Evolutionary conservation across 176 grass and related monocot genomes (phyloP), one percentile per base, ranked within the genome.

Genomic region (Oryza brachyantha): DNA sequence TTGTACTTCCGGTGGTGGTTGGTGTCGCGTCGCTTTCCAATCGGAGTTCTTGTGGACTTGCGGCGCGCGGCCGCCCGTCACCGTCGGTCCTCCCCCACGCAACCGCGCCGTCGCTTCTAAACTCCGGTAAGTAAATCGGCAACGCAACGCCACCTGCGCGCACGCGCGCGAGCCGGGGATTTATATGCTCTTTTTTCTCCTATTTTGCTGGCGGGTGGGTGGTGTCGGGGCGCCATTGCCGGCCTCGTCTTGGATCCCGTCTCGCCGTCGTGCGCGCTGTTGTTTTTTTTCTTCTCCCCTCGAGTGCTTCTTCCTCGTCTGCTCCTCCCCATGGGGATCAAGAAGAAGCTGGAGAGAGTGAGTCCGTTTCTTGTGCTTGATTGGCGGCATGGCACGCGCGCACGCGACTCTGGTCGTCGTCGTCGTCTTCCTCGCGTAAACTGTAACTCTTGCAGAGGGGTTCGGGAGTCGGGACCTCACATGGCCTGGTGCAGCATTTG

Each of bases 111-210:
- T 79, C 76, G 76, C 63, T 71, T 81, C 10, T 10, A 4, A 24
- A 25, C 78, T 81, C 67, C 80, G 31, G 86, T 88, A 84, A 84
- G 86, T 68, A 83, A 83, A 29, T 68, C 5, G n/a, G 35, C 65
- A n/a, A 8, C 17, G 16, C 48, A n/a, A 7, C 46, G 17, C 17
- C 48, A 0, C 5, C 19, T 13, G 43, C 43, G 43, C 41, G 4
- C 19, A 0, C 17, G n/a, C n/a, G n/a, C n/a, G n/a, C n/a, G n/a
- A n/a, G n/a, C 17, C 4, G 48, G 48, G 21, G 46, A 6, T 55
- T 22, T 57, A 57, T 57, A 57, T 8, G 8, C 21, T n/a, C n/a
- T n/a, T 55, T 22, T n/a, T 22, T 8, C 52, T n/a, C n/a, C n/a
- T 57, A 7, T 21, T 52, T 52, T 5, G 41, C 39, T 11, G 7